Base-by-base conservation (phyloP, 495 filamentous ascomycete genomes). In the Penicillium desertorum region DNA sequence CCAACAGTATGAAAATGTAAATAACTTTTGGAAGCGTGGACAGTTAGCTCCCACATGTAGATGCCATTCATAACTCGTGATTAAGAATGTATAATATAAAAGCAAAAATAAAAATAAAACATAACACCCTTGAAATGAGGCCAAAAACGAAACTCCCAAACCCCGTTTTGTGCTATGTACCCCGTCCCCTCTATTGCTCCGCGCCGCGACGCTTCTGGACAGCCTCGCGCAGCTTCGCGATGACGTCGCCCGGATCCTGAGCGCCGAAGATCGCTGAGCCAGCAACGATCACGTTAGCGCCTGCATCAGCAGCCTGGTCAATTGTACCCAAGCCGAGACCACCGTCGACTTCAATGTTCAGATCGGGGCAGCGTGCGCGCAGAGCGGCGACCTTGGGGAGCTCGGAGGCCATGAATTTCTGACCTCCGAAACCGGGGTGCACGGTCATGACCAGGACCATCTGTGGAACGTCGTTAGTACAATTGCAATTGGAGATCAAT, bases 361-460 rank as follows among this genome's bases (percentile, higher is more conserved):
- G 73, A 5, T 93, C 81, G 5, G 94, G 94, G 71, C 96, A 98
- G 45, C 85, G 83, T 67, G 86, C 75, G 50, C 95, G 84, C 64
- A 98, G 79, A 45, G 86, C 90, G 50, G 83, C 69, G 32, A 98
- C 95, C 75, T 98, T 98, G 61, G 94, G 95, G 62, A 98, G 81
- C 71, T 95, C 90, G 5, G 87, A 89, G 5, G 91, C 87, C 88
- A 97, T 96, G 83, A 98, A 98, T 70, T 95, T 96, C 72, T 98
- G 95, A 12, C 94, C 94, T 58, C 94, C 95, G 72, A 98, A 98
- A 51, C 94, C 94, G 19, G 94, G 94, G 73, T 98, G 86, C 19
- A 98, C 94, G 9, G 94, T 98, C 94, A 98, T 98, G 39, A 98
- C 86, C 10, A 98, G 86, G 25, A 95, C 91, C 95, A 98, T 98